These are phyloP conservation scores for Dictyostelium firmibasis DNA, from an alignment of 78 protist species.

Conservation along the genomic window DNA sequence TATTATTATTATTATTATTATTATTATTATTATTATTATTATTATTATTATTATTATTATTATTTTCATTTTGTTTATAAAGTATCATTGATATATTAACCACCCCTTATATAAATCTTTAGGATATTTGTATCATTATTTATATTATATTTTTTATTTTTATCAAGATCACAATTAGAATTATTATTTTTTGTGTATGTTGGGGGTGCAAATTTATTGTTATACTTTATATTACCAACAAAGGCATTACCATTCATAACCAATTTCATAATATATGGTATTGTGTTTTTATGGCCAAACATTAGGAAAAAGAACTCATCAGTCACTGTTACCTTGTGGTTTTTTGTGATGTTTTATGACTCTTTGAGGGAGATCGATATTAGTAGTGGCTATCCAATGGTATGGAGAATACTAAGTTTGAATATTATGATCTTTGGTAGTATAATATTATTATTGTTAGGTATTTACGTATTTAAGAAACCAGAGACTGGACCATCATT, in stretches of 20 bases:
- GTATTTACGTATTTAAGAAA: slow-evolving; percentile 60
- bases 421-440: slow-evolving; percentile 65
- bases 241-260: slow-evolving; percentile 34
- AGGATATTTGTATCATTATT: slow-evolving; percentile 74
- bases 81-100: too few species aligned
- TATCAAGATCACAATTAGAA: slow-evolving; percentile 27
- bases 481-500: slow-evolving; percentile 63
- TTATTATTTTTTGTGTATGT: slow-evolving; percentile 39
- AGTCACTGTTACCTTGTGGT: slow-evolving; percentile 45
- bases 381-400: background rate
- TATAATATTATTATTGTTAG: slow-evolving; percentile 36
- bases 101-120: background rate
- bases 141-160: slow-evolving; percentile 37
- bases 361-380: slow-evolving; percentile 14
- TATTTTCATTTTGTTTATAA: too few species aligned
- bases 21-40: too few species aligned
- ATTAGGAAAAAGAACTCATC: slow-evolving; percentile 61
- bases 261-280: slow-evolving; percentile 52
- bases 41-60: too few species aligned
- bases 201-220: slow-evolving; percentile 12
- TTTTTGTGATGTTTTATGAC: slow-evolving; percentile 45
- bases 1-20: too few species aligned
- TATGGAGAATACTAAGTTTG: slow-evolving; percentile 36
- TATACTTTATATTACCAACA: slow-evolving; percentile 57
- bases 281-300: slow-evolving; percentile 61